These are phyloP conservation scores for Bipolaris victoriae DNA, from an alignment of 2,329 filamentous ascomycete species.

Conservation along the genomic window DNA sequence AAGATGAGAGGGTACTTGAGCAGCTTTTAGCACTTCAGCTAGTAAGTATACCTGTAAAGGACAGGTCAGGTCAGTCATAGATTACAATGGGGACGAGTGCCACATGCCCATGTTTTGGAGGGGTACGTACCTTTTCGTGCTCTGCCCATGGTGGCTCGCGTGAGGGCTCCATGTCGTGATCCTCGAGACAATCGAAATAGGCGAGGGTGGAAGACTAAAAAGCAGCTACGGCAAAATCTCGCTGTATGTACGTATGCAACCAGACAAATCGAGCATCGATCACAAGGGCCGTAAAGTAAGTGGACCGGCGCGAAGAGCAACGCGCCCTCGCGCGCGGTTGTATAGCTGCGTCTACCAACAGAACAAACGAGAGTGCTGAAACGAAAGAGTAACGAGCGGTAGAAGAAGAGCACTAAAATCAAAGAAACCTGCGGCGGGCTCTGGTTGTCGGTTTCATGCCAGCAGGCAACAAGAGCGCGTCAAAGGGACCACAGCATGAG, in stretches of 20 bases:
- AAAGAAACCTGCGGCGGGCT: slow-evolving; percentile 35
- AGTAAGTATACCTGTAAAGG: slow-evolving; percentile 51
- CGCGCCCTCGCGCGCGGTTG: slow-evolving; percentile 35
- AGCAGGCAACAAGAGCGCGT: slow-evolving; percentile 29
- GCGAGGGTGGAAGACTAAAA: slow-evolving; percentile 39
- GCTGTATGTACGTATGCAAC: slow-evolving; percentile 43
- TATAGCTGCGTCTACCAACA: slow-evolving; percentile 35
- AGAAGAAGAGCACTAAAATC: slow-evolving; percentile 33
- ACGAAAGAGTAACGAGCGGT: slow-evolving; percentile 37
- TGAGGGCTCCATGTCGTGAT: slow-evolving; percentile 48
- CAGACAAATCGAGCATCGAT: slow-evolving; percentile 47
- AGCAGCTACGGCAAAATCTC: slow-evolving; percentile 36
- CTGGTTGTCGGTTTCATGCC: slow-evolving; percentile 37
- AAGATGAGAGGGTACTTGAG: slow-evolving; percentile 51
- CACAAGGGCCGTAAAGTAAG: slow-evolving; percentile 41
- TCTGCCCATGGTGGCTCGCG: slow-evolving; percentile 54
- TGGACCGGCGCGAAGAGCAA: slow-evolving; percentile 41
- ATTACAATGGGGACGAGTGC: slow-evolving; percentile 2
- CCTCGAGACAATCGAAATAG: slow-evolving; percentile 18
- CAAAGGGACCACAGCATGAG: slow-evolving; percentile 22
- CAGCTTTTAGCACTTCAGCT: slow-evolving; percentile 59
- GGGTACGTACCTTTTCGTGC: slow-evolving; percentile 54
- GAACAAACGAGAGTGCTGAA: slow-evolving; percentile 42
- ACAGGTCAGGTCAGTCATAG: slow-evolving; percentile 16
- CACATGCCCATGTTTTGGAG: slow-evolving; percentile 6